phyloP scores from a whole-genome alignment of 192 early-diverging fungal genomes.

The Entomortierella beljakovae region DNA sequence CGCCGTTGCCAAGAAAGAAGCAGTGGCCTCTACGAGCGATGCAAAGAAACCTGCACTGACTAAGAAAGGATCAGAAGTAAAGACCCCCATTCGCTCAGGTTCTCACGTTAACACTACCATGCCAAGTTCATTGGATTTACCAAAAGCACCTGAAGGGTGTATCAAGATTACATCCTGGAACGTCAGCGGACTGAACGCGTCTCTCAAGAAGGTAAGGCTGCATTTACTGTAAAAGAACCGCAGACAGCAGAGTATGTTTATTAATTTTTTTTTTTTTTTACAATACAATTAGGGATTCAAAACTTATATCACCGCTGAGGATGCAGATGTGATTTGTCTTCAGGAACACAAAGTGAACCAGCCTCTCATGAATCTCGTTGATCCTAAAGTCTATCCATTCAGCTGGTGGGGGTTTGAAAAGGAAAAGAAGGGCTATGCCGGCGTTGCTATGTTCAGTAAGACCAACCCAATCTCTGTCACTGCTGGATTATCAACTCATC shows the following conservation, averaged over 20 bases:
- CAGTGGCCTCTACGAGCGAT: not conserved
- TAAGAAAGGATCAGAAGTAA: constrained; percentile 13
- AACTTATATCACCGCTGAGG: constrained; percentile 77
- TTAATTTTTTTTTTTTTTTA: constrained; percentile 8
- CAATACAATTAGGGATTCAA: constrained; percentile 66
- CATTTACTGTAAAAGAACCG: too few relatives aligned
- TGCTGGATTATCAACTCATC: constrained; percentile 69
- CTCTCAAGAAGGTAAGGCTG: constrained; percentile 75
- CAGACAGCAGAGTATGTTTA: not conserved
- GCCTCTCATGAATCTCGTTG: constrained; percentile 67
- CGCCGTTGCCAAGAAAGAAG: not conserved
- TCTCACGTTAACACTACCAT: constrained; percentile 72
- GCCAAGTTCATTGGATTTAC: constrained; percentile 69
- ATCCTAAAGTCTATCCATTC: constrained; percentile 74
- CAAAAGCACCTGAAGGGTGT: constrained; percentile 58
- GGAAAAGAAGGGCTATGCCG: constrained; percentile 85
- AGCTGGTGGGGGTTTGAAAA: constrained; percentile 73
- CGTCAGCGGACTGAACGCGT: constrained; percentile 77
- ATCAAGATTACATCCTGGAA: constrained; percentile 83
- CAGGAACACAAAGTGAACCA: constrained; percentile 90
- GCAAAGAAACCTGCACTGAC: constrained; percentile 2
- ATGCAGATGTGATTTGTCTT: constrained; percentile 84
- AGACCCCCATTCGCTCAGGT: constrained; percentile 22
- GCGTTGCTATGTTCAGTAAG: constrained; percentile 84
- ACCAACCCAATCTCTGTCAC: constrained; percentile 71